These are phyloP conservation scores for Ganoderma multipileum DNA, from an alignment of 1,284 basidiomycete species.

Conservation along the genomic window DNA sequence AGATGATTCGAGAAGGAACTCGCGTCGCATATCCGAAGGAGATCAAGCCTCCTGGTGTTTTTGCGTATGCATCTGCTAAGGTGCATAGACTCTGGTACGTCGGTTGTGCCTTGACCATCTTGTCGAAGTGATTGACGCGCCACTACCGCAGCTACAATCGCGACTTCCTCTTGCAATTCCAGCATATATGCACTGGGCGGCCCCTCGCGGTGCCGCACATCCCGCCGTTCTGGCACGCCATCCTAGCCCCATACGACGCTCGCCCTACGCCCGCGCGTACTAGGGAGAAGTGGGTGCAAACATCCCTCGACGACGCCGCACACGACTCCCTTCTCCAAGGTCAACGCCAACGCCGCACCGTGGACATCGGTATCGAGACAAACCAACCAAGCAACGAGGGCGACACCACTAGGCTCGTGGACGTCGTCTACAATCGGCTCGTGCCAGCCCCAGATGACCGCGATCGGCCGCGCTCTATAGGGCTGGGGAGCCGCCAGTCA, in stretches of 20 bases:
- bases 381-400: not conserved
- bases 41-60: not conserved
- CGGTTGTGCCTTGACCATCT: not conserved
- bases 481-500: not conserved
- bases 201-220: slow-evolving; percentile 2
- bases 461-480: not conserved
- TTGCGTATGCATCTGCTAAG: not conserved
- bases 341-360: not conserved
- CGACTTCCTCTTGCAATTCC: slow-evolving; percentile 16
- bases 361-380: not conserved
- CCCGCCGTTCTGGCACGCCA: not conserved
- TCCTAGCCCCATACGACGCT: not conserved
- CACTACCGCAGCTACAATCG: slow-evolving; percentile 9
- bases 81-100: not conserved
- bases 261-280: not conserved
- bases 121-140: not conserved
- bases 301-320: not conserved
- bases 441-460: not conserved
- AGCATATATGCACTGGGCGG: slow-evolving; percentile 1
- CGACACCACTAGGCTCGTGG: not conserved
- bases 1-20: not conserved
- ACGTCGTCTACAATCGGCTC: not conserved
- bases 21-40: slow-evolving; percentile 5
- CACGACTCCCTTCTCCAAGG: no score
- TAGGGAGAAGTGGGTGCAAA: not conserved